These are phyloP conservation scores for Ormosia semicastrata DNA, from an alignment of 306 rosid genomes.

Conservation along the genomic window DNA sequence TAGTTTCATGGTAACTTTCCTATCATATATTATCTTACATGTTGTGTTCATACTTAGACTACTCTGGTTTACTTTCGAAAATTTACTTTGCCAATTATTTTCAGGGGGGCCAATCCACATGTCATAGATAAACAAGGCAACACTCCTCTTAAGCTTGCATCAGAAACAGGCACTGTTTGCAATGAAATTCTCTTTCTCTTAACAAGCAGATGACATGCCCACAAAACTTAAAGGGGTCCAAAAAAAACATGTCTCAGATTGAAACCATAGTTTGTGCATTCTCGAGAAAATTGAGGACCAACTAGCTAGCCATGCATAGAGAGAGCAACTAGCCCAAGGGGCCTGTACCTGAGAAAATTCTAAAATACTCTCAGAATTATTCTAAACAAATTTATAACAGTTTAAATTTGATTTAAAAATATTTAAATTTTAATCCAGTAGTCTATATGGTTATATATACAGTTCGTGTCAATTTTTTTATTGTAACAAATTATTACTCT, in stretches of 20 bases:
- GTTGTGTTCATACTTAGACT: background rate
- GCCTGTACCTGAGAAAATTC: background rate
- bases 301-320: background rate
- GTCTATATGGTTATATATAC: too few relatives aligned
- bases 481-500: too few relatives aligned
- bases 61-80: background rate
- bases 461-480: too few relatives aligned
- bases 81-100: conserved; percentile 16
- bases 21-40: background rate
- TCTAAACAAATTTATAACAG: too few relatives aligned
- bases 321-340: background rate
- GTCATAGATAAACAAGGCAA: conserved; percentile 53
- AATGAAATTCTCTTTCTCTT: conserved; percentile 43
- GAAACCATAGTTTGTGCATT: background rate
- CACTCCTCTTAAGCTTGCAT: conserved; percentile 47
- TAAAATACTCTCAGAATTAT: too few relatives aligned
- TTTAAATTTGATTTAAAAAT: too few relatives aligned
- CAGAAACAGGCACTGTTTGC: conserved; percentile 35
- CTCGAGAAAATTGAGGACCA: conserved; percentile 1
- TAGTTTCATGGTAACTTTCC: background rate
- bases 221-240: background rate
- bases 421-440: too few relatives aligned
- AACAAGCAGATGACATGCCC: conserved; percentile 32
- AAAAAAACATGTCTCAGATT: background rate
- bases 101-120: conserved; percentile 64